Evolutionary conservation across 371 early-diverging fungal genomes (phyloP), one percentile per base, ranked within the genome.

Genomic region (Apophysomyces elegans): DNA sequence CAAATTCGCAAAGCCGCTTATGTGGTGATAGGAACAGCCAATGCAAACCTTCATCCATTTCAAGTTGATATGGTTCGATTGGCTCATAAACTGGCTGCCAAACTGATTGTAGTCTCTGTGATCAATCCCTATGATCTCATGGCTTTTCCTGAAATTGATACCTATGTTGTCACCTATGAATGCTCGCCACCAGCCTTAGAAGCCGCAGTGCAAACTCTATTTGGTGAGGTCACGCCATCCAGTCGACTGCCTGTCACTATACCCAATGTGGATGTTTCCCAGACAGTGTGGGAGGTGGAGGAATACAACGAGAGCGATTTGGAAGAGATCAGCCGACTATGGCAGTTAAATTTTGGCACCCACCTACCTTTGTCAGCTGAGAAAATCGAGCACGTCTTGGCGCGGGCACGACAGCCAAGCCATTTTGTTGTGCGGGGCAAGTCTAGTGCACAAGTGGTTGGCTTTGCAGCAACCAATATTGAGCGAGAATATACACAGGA

Each of bases 61-160:
- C 84, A 83, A 56, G 69, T 68, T 2, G 35, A 67, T 8, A 63
- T 80, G 67, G 84, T 80, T 1, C 46, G 76, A 18, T 64, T 62
- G 13, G 74, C 70, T n/a, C 58, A 65, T 5, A 38, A 56, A n/a
- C 43, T 59, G 44, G 47, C 47, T 45, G 37, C 50, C 5, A 68
- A 65, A n/a, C 56, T 77, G 8, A 59, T 74, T 8, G 79, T 77
- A 11, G 66, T 69, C 7, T 76, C 79, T 7, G 75, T 80, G 14
- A 76, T 80, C 47, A 83, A 83, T 43, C 84, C 84, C 9, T 80
- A 83, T 61, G 84, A 83, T 64, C 64, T 79, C 7, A 76, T 72
- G 69, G 72, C 64, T 5, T 83, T 80, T 46, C 68, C 77, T 2
- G 71, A 72, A 1, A 56, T 83, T 14, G 64, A 68, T 43, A 77